Evolutionary conservation across 2,329 filamentous ascomycete species (phyloP).

Genomic region (Emergomyces orientalis): DNA sequence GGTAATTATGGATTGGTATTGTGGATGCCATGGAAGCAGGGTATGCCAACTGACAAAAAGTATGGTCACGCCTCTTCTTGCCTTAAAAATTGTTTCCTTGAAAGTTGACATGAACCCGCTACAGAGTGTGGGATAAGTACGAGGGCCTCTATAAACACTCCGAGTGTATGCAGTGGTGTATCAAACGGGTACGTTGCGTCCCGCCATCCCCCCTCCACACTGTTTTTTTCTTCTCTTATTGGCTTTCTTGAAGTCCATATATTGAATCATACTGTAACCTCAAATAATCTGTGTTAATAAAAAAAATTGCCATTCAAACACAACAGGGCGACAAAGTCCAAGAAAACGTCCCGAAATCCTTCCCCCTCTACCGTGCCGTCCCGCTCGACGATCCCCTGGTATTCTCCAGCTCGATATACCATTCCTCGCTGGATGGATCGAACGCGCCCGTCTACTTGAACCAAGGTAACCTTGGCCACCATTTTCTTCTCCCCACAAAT

Average conservation of each 20-base stretch:
- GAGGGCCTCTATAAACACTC: constrained; percentile 6
- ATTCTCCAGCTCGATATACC: constrained; percentile 6
- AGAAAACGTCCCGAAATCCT: background rate
- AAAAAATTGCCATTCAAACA: background rate
- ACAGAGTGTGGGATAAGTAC: constrained; percentile 6
- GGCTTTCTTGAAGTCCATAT: background rate
- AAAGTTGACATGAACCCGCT: background rate
- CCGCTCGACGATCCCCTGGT: constrained; percentile 3
- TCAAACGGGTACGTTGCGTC: background rate
- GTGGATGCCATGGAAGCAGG: constrained; percentile 5
- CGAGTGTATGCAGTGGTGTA: constrained; percentile 7
- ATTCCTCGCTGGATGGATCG: constrained; percentile 3
- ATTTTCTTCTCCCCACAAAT: background rate
- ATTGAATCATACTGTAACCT: background rate
- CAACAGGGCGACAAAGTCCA: constrained; percentile 6
- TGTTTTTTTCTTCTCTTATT: background rate
- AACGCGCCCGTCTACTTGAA: constrained; percentile 1
- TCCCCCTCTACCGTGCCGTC: constrained; percentile 4
- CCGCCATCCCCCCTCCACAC: background rate
- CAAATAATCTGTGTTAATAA: background rate
- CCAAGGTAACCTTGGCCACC: background rate
- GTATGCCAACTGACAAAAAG: constrained; percentile 7
- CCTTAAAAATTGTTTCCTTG: background rate
- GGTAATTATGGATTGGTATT: constrained; percentile 5
- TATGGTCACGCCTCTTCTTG: background rate